Base-by-base conservation (phyloP, 805 yeast species). In the Cyberlindnera galapagoensis region DNA sequence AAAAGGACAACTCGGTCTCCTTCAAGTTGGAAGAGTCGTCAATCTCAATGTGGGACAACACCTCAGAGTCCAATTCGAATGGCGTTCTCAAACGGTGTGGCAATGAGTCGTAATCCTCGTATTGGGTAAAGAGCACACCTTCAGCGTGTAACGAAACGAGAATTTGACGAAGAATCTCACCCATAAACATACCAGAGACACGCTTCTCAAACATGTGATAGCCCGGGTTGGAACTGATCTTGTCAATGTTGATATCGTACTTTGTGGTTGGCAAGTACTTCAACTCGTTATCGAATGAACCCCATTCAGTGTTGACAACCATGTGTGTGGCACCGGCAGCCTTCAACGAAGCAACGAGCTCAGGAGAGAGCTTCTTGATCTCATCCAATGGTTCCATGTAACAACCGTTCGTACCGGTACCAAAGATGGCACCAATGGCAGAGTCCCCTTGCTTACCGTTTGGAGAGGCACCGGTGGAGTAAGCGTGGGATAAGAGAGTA, bases 371-470 rank as follows among this genome's bases (percentile, higher is more conserved):
- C 60, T 92, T 90, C 34, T 71, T 72, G 46, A 92, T 83, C 34
- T 78, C 71, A 25, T 73, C 77, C 32, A 87, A 56, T 35, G 74
- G 69, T 59, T 90, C 98, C 54, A 74, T 68, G 60, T 92, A 90
- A 11, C 96, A 95, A 40, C 97, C 97, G 58, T 90, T 90, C 18
- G 97, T 90, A 54, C 98, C 98, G 3, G 98, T 92, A 44, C 98
- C 98, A 51, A 88, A 85, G 42, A 90, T 90, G 40, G 88, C 78
- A 30, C 98, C 97, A 44, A 88, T 67, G 7, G 82, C 71, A 8
- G 97, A 84, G 36, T 76, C 77, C 29, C 92, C 76, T 38, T 75
- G 76, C 31, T 79, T 71, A 39, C 77, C 70, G 14, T 69, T 57
- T 23, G 76, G 68, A 30, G 63, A 55, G 11, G 60, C 63, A 31